Conservation (phyloP, 306 rosid genomes). For the Sophora flavescens region DNA sequence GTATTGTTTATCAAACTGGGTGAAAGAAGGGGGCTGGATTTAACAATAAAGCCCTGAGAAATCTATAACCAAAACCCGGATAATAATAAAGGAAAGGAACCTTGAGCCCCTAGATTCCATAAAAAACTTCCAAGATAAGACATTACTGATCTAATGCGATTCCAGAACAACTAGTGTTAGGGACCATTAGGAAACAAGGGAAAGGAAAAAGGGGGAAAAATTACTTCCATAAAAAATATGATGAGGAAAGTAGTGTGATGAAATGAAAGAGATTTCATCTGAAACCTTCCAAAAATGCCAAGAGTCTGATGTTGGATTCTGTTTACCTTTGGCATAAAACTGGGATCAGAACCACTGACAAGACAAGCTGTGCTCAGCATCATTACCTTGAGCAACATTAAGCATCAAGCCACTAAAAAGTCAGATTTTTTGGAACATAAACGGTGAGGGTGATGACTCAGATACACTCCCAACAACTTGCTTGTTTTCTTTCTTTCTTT, state of each 20-base stretch:
- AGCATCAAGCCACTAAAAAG: constrained; percentile 20
- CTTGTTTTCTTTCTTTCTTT: background rate
- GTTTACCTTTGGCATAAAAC: constrained; percentile 36
- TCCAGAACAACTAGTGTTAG: background rate
- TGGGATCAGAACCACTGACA: constrained; percentile 44
- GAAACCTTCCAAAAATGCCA: background rate
- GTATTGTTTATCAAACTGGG: background rate
- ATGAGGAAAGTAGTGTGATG: too few species aligned
- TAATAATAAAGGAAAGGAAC: background rate
- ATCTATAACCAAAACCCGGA: constrained; percentile 1
- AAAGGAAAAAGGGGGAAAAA: background rate
- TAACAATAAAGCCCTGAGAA: constrained; percentile 13
- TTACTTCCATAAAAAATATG: background rate
- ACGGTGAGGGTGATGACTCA: background rate
- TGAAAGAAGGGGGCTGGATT: background rate
- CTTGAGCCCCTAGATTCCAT: constrained; percentile 33
- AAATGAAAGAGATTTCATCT: constrained; percentile 31
- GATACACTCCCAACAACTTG: background rate
- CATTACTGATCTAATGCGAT: constrained; percentile 40
- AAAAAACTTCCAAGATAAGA: constrained; percentile 39
- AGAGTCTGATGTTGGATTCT: background rate
- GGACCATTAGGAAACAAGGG: background rate
- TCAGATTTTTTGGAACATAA: constrained; percentile 10
- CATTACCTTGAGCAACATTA: constrained; percentile 22
- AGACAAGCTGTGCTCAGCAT: constrained; percentile 31